A percentile compares a stretch with the other conserved stretches of the same genome.
These are phyloP conservation scores for Nepenthes alata DNA, from an alignment of 179 eudicot species.

Conservation along the genomic window DNA sequence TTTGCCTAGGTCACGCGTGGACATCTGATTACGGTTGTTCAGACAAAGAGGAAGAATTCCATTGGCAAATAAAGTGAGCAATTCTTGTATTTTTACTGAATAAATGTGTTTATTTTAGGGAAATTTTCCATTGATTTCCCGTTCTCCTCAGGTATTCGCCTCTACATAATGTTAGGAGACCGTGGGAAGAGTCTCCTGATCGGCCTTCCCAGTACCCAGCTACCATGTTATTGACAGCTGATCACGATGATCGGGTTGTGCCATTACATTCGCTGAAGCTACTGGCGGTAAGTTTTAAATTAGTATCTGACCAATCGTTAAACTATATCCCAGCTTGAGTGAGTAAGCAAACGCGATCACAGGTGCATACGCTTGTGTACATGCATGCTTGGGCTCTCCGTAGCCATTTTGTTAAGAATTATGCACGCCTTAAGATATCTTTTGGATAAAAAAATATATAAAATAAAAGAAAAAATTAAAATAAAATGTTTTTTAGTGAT, in stretches of 20 bases:
- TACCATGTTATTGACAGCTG: constrained; percentile 92
- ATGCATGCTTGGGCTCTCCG: too few relatives aligned
- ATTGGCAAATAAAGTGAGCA: constrained; percentile 76
- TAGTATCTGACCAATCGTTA: background rate
- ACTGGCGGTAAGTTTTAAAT: constrained; percentile 53
- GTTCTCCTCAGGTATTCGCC: constrained; percentile 65
- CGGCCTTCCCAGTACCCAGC: constrained; percentile 59
- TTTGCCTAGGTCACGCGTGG: constrained; percentile 79
- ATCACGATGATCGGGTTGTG: constrained; percentile 97
- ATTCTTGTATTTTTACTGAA: background rate
- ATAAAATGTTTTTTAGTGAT: too few relatives aligned
- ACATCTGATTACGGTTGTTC: constrained; percentile 92
- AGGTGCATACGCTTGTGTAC: too few relatives aligned
- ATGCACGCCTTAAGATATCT: too few relatives aligned
- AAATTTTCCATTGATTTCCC: background rate
- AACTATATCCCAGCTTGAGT: background rate
- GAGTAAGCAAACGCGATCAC: too few relatives aligned
- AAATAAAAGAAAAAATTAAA: too few relatives aligned
- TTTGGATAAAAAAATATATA: too few relatives aligned
- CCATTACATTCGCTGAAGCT: constrained; percentile 85
- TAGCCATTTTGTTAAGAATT: too few relatives aligned
- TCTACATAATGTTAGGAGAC: constrained; percentile 78
- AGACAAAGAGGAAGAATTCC: constrained; percentile 87
- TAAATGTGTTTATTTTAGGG: too few relatives aligned
- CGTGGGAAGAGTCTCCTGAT: constrained; percentile 70